Evolutionary conservation across 768 basidiomycete species (phyloP).

Genomic region (Podaxis sp.): DNA sequence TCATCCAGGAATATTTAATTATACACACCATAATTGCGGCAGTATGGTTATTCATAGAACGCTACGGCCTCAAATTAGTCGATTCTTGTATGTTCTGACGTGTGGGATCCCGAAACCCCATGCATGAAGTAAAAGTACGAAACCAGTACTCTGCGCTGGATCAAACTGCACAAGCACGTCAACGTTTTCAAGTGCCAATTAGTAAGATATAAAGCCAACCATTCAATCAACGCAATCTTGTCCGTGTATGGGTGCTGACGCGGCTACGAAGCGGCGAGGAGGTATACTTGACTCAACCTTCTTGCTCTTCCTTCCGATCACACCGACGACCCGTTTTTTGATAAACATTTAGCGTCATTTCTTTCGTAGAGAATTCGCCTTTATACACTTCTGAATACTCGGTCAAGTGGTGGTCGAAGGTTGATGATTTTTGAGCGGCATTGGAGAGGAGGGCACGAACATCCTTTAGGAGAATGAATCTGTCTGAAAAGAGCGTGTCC

Average conservation of each 20-base stretch:
- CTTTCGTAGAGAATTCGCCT: too few species aligned
- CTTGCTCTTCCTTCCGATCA: too few species aligned
- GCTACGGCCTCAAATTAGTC: conserved; percentile 63
- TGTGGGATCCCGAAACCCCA: conserved; percentile 56
- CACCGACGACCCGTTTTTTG: too few species aligned
- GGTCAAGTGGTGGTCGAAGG: not conserved
- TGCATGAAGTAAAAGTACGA: conserved; percentile 63
- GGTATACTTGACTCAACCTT: too few species aligned
- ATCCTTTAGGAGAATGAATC: not conserved
- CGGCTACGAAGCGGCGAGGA: too few species aligned
- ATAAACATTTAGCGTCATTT: too few species aligned
- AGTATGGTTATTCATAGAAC: conserved; percentile 46
- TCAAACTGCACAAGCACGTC: conserved; percentile 20
- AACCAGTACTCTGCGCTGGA: conserved; percentile 39
- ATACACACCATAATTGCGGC: too few species aligned
- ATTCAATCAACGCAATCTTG: too few species aligned
- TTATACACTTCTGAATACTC: not conserved
- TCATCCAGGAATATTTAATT: too few species aligned
- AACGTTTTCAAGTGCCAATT: not conserved
- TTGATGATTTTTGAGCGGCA: not conserved
- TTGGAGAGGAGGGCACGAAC: not conserved
- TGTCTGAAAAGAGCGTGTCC: not conserved
- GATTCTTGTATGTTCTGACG: conserved; percentile 52
- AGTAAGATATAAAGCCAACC: not conserved
- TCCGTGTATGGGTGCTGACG: too few species aligned